These are phyloP conservation scores for Albizia julibrissin DNA, from an alignment of 306 rosid species.

Conservation along the genomic window DNA sequence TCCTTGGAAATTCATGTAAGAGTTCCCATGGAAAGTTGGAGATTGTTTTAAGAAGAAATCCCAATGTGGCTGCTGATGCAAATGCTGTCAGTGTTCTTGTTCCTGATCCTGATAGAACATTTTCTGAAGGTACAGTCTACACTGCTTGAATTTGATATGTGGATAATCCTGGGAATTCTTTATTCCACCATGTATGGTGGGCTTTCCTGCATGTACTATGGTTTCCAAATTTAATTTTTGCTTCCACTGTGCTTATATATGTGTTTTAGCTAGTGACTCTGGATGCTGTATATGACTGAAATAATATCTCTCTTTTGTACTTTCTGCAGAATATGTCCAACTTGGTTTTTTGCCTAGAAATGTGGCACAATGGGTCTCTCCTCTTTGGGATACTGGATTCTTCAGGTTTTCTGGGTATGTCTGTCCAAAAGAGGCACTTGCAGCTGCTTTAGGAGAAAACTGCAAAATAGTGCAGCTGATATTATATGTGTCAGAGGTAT, in stretches of 20 bases:
- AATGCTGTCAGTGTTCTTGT: conserved; percentile 78
- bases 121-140: conserved; percentile 57
- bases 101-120: conserved; percentile 47
- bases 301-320: conserved; percentile 19
- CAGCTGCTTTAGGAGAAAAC: conserved; percentile 69
- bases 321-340: conserved; percentile 55
- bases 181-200: conserved; percentile 13
- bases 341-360: conserved; percentile 79
- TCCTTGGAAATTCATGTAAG: conserved; percentile 53
- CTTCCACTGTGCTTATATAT: background rate
- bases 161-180: conserved; percentile 14
- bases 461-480: conserved; percentile 49
- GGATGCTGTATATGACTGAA: conserved; percentile 26
- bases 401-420: conserved; percentile 65
- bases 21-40: conserved; percentile 42
- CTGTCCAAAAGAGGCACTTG: conserved; percentile 70
- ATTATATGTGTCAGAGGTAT: conserved; percentile 63
- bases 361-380: conserved; percentile 81
- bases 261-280: conserved; percentile 27
- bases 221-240: conserved; percentile 24
- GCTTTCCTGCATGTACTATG: conserved; percentile 21
- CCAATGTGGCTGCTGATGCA: conserved; percentile 60
- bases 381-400: conserved; percentile 82
- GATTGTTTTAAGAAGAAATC: conserved; percentile 64
- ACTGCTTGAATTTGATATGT: conserved; percentile 20